Evolutionary conservation across 306 rosid species (phyloP).

Genomic region (Dryas alaskensis): DNA sequence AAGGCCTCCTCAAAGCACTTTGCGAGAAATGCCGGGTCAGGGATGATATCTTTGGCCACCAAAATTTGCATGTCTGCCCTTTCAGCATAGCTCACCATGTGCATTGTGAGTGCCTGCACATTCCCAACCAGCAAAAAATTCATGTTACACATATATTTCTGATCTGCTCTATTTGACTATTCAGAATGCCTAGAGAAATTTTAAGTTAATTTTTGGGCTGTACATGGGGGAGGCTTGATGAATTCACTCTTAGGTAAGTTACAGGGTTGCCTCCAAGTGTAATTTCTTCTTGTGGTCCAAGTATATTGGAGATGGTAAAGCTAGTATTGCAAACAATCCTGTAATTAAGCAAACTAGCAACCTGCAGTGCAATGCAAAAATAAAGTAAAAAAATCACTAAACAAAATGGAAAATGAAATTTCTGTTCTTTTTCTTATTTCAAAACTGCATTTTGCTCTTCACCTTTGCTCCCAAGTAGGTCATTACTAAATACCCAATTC

Average conservation of each 20-base stretch:
- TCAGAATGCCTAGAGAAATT: neutral
- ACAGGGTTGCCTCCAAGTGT: slow-evolving; percentile 64
- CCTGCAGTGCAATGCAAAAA: slow-evolving; percentile 33
- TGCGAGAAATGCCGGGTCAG: slow-evolving; percentile 77
- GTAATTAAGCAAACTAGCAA: slow-evolving; percentile 60
- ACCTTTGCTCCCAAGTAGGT: slow-evolving; percentile 73
- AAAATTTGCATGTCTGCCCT: slow-evolving; percentile 85
- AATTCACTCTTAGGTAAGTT: slow-evolving; percentile 60
- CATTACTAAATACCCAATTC: slow-evolving; percentile 54
- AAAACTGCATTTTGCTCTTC: neutral
- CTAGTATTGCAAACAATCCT: slow-evolving; percentile 71
- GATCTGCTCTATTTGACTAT: neutral
- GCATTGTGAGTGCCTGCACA: slow-evolving; percentile 73
- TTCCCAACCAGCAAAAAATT: slow-evolving; percentile 24
- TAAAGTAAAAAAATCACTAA: too few species aligned
- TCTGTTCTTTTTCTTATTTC: neutral
- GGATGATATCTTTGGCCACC: slow-evolving; percentile 88
- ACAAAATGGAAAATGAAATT: neutral
- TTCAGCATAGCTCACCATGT: slow-evolving; percentile 88
- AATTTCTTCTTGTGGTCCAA: slow-evolving; percentile 83
- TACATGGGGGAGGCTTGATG: slow-evolving; percentile 83
- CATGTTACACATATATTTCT: neutral
- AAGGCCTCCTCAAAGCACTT: slow-evolving; percentile 86
- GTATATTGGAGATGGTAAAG: slow-evolving; percentile 73
- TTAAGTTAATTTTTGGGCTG: neutral